Evolutionary conservation across 75 land plant genomes (phyloP).

Genomic region (Picea sitchensis): DNA sequence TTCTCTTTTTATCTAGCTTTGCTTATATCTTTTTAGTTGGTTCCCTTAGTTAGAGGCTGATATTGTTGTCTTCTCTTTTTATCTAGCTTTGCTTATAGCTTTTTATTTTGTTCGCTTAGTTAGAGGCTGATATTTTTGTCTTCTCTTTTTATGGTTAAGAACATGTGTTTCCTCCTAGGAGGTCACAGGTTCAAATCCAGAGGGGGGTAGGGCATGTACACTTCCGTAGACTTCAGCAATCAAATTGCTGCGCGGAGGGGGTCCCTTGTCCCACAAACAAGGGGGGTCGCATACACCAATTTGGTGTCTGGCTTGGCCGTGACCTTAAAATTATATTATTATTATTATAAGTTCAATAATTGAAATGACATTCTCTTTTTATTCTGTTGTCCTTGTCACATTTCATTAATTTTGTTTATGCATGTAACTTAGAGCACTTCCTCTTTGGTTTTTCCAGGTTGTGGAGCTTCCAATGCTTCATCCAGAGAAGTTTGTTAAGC

Average conservation of each 20-base stretch:
- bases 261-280: too few species aligned
- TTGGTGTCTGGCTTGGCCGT: too few species aligned
- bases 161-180: too few species aligned
- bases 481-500: slow-evolving; percentile 98
- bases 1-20: not conserved
- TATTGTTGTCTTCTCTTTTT: not conserved
- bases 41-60: not conserved
- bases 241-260: too few species aligned
- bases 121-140: not conserved
- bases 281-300: too few species aligned
- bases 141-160: not conserved
- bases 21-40: not conserved
- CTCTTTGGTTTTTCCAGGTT: slow-evolving; percentile 37
- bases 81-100: not conserved
- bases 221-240: too few species aligned
- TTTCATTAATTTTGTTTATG: not conserved
- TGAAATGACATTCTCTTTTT: not conserved
- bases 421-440: not conserved
- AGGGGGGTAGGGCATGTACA: too few species aligned
- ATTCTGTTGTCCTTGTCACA: too few species aligned
- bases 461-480: slow-evolving; percentile 99
- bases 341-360: not conserved
- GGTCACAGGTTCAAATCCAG: too few species aligned
- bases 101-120: not conserved
- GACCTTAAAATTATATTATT: too few species aligned